A percentile compares a stretch with the other conserved stretches of the same genome.
Evolutionary conservation across 805 yeast species (phyloP).

Genomic region (Zygosaccharomyces gambellarensis): DNA sequence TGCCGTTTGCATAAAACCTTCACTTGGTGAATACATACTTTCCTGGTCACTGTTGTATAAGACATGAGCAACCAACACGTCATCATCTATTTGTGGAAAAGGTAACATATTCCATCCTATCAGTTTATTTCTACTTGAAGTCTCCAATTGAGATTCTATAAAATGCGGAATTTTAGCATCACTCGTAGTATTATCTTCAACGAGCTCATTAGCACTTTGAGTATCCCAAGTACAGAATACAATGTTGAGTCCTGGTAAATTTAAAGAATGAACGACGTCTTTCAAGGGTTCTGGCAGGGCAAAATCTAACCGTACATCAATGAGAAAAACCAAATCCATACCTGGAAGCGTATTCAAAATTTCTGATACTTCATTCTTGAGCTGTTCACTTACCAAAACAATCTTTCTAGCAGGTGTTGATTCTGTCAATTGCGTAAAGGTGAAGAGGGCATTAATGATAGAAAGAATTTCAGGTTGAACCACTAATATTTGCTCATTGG

Average conservation of each 20-base stretch:
- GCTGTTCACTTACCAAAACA: constrained; percentile 22
- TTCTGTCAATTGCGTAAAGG: constrained; percentile 27
- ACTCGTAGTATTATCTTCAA: background rate
- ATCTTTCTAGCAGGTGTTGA: constrained; percentile 27
- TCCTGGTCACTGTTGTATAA: constrained; percentile 25
- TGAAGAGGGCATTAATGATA: constrained; percentile 20
- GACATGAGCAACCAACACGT: constrained; percentile 22
- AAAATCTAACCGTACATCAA: constrained; percentile 27
- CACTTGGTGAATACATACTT: constrained; percentile 25
- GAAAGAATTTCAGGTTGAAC: constrained; percentile 24
- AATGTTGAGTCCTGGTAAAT: constrained; percentile 8
- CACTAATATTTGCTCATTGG: constrained; percentile 20
- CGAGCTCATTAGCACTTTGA: constrained; percentile 12
- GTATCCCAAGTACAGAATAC: constrained; percentile 20
- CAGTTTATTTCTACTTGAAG: constrained; percentile 8
- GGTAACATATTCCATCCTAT: constrained; percentile 26
- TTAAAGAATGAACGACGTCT: constrained; percentile 5
- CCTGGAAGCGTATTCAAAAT: constrained; percentile 9
- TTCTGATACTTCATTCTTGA: constrained; percentile 14
- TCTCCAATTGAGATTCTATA: constrained; percentile 20
- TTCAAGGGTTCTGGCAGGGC: constrained; percentile 14
- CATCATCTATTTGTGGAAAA: constrained; percentile 25
- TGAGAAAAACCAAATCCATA: constrained; percentile 22
- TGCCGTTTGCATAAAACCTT: constrained; percentile 21
- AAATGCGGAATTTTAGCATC: constrained; percentile 20